Evolutionary conservation across 129 eudicot genomes (phyloP).

Genomic region (Artemisia tridentata): DNA sequence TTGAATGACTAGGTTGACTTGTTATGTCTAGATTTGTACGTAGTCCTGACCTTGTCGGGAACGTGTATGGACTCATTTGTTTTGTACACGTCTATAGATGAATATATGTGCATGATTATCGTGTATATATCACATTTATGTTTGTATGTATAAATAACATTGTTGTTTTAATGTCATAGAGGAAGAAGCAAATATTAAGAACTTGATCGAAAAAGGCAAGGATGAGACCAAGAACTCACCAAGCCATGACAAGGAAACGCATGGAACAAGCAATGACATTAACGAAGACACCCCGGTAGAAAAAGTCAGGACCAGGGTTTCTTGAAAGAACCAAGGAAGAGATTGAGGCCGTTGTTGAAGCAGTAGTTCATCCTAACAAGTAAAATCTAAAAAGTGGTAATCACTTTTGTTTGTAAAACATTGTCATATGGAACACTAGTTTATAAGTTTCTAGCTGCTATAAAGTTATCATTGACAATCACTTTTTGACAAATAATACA

Average conservation of each 20-base stretch:
- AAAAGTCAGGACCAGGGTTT: conserved; percentile 65
- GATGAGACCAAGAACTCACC: conserved; percentile 44
- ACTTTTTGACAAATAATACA: not conserved
- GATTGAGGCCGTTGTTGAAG: conserved; percentile 62
- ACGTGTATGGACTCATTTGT: no score
- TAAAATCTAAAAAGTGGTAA: conserved; percentile 15
- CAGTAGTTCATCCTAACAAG: conserved; percentile 54
- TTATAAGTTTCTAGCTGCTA: no score
- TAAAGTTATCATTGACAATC: no score
- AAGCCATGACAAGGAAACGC: conserved; percentile 73
- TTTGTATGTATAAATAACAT: not conserved
- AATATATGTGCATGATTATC: no score
- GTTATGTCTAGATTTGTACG: no score
- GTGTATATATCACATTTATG: not conserved
- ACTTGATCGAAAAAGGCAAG: conserved; percentile 43
- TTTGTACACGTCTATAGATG: no score
- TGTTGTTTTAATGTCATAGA: conserved; percentile 21
- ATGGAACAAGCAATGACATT: conserved; percentile 76
- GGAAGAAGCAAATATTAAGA: conserved; percentile 41
- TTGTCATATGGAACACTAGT: no score
- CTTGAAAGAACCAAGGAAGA: conserved; percentile 79
- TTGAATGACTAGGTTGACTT: no score
- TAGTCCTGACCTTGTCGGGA: no score
- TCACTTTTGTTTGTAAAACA: no score
- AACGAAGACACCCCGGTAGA: conserved; percentile 61